Evolutionary conservation across 768 basidiomycete genomes (phyloP).

Genomic region (Podaxis sp.): DNA sequence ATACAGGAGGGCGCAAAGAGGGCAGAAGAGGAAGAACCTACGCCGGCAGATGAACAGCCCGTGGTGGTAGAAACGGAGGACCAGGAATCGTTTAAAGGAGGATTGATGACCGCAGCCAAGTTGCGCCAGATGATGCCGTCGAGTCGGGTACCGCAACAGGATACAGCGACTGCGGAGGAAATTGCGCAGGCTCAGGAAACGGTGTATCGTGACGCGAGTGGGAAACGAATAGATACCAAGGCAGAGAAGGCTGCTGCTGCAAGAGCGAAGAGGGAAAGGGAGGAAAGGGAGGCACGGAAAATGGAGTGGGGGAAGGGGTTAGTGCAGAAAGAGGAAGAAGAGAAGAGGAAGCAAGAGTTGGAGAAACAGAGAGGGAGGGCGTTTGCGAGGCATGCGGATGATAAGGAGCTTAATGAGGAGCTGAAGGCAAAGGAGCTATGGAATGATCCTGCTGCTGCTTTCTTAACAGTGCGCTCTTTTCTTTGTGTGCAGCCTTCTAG

Average conservation of each 20-base stretch:
- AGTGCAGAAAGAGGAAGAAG: conserved; percentile 81
- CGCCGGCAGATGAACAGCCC: conserved; percentile 71
- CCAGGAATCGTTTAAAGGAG: conserved; percentile 52
- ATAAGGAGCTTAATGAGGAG: conserved; percentile 83
- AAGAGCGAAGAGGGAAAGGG: conserved; percentile 71
- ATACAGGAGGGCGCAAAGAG: conserved; percentile 49
- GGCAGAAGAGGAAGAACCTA: conserved; percentile 45
- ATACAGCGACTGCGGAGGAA: conserved; percentile 49
- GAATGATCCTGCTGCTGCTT: conserved; percentile 98
- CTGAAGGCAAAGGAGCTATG: conserved; percentile 79
- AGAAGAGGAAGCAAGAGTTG: conserved; percentile 62
- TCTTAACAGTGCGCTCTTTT: conserved; percentile 68
- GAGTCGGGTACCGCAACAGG: conserved; percentile 32
- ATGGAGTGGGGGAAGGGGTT: conserved; percentile 99
- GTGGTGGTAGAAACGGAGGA: conserved; percentile 48
- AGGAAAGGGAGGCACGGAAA: conserved; percentile 86
- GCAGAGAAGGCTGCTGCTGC: conserved; percentile 84
- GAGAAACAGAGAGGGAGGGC: conserved; percentile 65
- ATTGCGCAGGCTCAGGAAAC: conserved; percentile 78
- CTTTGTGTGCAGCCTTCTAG: not conserved
- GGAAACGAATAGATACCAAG: conserved; percentile 87
- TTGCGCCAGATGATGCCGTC: conserved; percentile 63
- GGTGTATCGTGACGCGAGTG: conserved; percentile 88
- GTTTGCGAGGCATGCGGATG: conserved; percentile 81
- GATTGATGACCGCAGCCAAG: conserved; percentile 75